Evolutionary conservation across 108 stramenopile species (phyloP).

Genomic region (Pelagomonas calceolata): DNA sequence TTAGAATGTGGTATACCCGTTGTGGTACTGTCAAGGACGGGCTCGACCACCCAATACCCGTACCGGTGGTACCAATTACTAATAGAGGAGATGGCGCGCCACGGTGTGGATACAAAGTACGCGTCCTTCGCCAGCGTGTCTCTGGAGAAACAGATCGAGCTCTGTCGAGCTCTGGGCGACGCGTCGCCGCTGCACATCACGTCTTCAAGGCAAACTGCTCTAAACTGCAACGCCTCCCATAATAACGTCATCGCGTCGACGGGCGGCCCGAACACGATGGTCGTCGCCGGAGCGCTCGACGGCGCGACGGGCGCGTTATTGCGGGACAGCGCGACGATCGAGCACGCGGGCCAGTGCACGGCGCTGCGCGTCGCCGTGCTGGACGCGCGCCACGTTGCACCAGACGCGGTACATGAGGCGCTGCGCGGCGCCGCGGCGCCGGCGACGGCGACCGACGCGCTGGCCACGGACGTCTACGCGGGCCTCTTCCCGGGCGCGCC

Average conservation of each 20-base stretch:
- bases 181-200: conserved; percentile 54
- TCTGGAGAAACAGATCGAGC: conserved; percentile 25
- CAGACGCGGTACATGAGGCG: conserved; percentile 39
- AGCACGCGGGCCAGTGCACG: conserved; percentile 72
- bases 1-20: conserved; percentile 69
- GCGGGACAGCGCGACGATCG: conserved; percentile 62
- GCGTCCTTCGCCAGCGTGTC: conserved; percentile 55
- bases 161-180: neutral
- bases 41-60: conserved; percentile 54
- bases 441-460: conserved; percentile 32
- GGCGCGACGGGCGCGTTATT: conserved; percentile 52
- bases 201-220: conserved; percentile 52
- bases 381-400: conserved; percentile 13
- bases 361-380: conserved; percentile 65
- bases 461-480: conserved; percentile 47
- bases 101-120: conserved; percentile 56
- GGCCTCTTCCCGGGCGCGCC: conserved; percentile 36
- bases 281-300: conserved; percentile 47
- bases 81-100: conserved; percentile 36
- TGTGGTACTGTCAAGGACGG: conserved; percentile 46
- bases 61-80: conserved; percentile 63
- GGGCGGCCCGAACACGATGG: conserved; percentile 75
- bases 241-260: conserved; percentile 62
- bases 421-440: conserved; percentile 33
- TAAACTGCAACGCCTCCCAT: conserved; percentile 27